Percentiles rank a stretch among this genome's conserved stretches.
Evolutionary conservation across 208 protist species (phyloP).

Genomic region (Leishmania braziliensis): DNA sequence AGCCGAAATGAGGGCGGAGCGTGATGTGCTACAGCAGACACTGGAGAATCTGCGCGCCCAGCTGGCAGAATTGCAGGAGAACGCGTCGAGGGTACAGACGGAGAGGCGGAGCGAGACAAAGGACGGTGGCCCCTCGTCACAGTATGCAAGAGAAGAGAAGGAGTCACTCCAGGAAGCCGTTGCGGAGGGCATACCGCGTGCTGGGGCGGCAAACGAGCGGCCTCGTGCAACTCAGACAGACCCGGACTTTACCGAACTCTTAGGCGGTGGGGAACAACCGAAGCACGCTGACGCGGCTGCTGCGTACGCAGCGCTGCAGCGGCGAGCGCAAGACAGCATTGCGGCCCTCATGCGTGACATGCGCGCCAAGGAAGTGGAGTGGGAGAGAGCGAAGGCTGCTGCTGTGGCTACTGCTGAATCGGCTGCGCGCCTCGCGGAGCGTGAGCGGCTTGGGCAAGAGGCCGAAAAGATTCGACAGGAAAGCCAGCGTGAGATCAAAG

Average conservation of each 20-base stretch:
- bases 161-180: not conserved
- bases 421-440: constrained; percentile 17
- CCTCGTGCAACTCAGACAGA: not conserved
- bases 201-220: not conserved
- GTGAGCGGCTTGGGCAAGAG: constrained; percentile 28
- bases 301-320: constrained; percentile 11
- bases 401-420: constrained; percentile 5
- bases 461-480: constrained; percentile 8
- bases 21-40: constrained; percentile 15
- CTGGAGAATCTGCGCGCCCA: constrained; percentile 4
- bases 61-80: constrained; percentile 1
- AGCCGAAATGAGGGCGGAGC: constrained; percentile 18
- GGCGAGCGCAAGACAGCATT: constrained; percentile 11
- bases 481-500: not conserved
- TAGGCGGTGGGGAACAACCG: constrained; percentile 12
- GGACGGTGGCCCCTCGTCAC: not conserved
- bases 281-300: not conserved
- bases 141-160: constrained; percentile 5
- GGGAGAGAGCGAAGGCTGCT: constrained; percentile 7
- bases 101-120: not conserved
- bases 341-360: not conserved
- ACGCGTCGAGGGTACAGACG: not conserved
- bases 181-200: not conserved
- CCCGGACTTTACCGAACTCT: not conserved
- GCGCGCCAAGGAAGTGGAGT: constrained; percentile 8